Percentiles rank a stretch among this genome's conserved stretches.
phyloP scores from a whole-genome alignment of 2,329 filamentous ascomycete genomes.

The Cladosporium sp. region DNA sequence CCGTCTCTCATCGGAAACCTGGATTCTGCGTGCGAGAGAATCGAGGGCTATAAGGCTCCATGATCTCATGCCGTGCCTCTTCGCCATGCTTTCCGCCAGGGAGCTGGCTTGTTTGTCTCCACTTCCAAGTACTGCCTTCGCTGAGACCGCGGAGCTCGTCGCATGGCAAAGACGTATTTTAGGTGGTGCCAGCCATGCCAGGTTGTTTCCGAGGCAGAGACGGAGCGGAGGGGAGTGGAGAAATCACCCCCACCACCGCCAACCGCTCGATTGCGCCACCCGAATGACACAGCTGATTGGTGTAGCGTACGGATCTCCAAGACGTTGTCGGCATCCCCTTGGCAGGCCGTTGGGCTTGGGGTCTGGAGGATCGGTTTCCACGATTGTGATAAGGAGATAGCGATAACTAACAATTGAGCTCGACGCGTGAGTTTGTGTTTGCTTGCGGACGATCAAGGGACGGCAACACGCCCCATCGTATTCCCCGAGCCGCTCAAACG shows the following conservation, averaged over 20 bases:
- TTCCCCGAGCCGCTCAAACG: too few relatives aligned
- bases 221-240: neutral
- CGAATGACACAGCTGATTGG: neutral
- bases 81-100: neutral
- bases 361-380: too few relatives aligned
- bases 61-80: conserved; percentile 13
- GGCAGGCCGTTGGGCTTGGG: neutral
- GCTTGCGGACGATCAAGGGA: too few relatives aligned
- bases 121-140: conserved; percentile 6
- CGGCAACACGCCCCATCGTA: too few relatives aligned
- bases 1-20: neutral
- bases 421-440: too few relatives aligned
- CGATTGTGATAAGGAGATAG: too few relatives aligned
- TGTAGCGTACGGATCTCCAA: neutral
- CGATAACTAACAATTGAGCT: too few relatives aligned
- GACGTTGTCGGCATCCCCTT: neutral
- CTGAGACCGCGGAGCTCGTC: neutral
- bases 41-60: neutral
- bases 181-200: too few relatives aligned
- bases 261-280: too few relatives aligned
- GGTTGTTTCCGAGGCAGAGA: neutral
- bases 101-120: neutral
- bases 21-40: too few relatives aligned
- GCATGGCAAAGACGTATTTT: too few relatives aligned
- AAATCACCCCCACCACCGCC: neutral